phyloP scores from a whole-genome alignment of 805 yeast genomes.

The Hanseniaspora occidentalis region DNA sequence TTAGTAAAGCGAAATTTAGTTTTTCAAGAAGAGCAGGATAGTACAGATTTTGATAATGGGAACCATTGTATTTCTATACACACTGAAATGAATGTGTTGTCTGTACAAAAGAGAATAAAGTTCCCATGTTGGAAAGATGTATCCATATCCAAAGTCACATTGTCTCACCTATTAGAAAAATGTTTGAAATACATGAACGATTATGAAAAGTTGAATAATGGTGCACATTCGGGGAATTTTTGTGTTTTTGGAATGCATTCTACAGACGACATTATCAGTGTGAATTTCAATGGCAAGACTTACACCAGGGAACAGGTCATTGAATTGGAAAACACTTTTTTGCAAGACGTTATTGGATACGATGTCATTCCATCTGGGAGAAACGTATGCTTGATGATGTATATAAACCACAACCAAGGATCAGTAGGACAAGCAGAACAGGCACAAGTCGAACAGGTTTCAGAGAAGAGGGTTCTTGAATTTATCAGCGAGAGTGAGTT shows the following conservation, averaged over 20 bases:
- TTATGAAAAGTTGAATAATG: constrained; percentile 10
- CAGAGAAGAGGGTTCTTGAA: constrained; percentile 11
- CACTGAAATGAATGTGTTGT: constrained; percentile 14
- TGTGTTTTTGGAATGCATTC: constrained; percentile 12
- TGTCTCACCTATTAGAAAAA: constrained; percentile 11
- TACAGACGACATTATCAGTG: constrained; percentile 11
- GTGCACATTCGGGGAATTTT: constrained; percentile 4
- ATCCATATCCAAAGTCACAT: constrained; percentile 8
- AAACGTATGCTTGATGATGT: not conserved
- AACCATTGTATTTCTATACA: constrained; percentile 11
- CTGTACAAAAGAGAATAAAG: constrained; percentile 10
- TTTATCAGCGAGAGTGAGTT: constrained; percentile 17
- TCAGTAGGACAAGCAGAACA: not conserved
- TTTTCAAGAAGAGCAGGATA: constrained; percentile 10
- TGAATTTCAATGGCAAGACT: constrained; percentile 15
- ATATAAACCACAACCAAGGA: not conserved
- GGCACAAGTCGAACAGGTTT: constrained; percentile 2
- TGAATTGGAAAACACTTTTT: not conserved
- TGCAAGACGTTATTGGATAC: not conserved
- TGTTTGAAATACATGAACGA: constrained; percentile 11
- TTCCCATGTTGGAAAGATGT: constrained; percentile 7
- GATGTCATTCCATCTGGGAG: not conserved
- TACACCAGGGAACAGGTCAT: not conserved
- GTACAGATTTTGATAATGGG: constrained; percentile 8
- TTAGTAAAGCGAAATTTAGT: too few relatives aligned